phyloP scores from a whole-genome alignment of 768 basidiomycete genomes.

The Amanita muscaria region DNA sequence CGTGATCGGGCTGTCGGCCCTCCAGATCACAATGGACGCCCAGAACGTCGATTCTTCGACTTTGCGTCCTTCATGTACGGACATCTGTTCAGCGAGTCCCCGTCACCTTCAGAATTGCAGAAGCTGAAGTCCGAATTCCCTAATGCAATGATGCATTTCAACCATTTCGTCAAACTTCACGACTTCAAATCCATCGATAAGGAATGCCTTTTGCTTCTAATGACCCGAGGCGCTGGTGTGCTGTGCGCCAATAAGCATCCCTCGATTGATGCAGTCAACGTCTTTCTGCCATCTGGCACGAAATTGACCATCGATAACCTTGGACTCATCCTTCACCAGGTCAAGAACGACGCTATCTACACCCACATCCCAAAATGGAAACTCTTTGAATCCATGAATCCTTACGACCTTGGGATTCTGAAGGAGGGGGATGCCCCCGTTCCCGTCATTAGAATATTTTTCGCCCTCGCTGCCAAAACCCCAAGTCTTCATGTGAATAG shows the following conservation, averaged over 20 bases:
- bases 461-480: conserved; percentile 15
- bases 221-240: conserved; percentile 3
- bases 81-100: neutral
- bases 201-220: conserved; percentile 11
- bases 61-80: conserved; percentile 1
- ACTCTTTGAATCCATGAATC: neutral
- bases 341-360: conserved; percentile 2
- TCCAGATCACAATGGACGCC: conserved; percentile 1
- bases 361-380: neutral
- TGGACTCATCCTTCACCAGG: conserved; percentile 4
- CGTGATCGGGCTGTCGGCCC: conserved; percentile 1
- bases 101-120: neutral
- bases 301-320: neutral
- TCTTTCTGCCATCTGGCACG: neutral
- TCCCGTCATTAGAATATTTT: conserved; percentile 19
- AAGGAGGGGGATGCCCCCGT: conserved; percentile 3
- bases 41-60: neutral
- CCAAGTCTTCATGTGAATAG: too few species aligned
- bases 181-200: conserved; percentile 11
- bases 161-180: neutral
- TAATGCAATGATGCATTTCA: neutral
- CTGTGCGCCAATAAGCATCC: conserved; percentile 1
- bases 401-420: conserved; percentile 2
- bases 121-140: neutral
- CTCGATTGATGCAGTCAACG: conserved; percentile 2